These are phyloP conservation scores for Pleurotus tuber-regium DNA, from an alignment of 768 basidiomycete genomes.

Conservation along the genomic window DNA sequence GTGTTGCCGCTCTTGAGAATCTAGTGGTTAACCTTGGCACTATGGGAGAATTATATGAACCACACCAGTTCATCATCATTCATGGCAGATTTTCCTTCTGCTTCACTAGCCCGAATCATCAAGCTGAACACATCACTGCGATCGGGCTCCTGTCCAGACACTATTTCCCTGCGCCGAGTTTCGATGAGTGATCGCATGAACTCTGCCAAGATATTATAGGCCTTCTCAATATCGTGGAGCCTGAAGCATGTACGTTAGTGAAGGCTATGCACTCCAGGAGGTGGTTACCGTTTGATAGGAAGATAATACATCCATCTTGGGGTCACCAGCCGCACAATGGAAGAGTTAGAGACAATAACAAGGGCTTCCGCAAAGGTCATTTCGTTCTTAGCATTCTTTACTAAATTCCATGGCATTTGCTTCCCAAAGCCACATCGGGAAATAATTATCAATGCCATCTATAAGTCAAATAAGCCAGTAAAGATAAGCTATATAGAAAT, in stretches of 20 bases:
- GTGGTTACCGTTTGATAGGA: conserved; percentile 31
- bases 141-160: background rate
- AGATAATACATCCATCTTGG: conserved; percentile 38
- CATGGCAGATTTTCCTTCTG: conserved; percentile 33
- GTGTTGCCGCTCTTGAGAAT: conserved; percentile 43
- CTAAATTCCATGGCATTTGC: conserved; percentile 33
- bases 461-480: too few species aligned
- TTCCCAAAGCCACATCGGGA: conserved; percentile 47
- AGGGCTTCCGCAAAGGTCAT: conserved; percentile 38
- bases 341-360: conserved; percentile 27
- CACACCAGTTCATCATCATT: conserved; percentile 33
- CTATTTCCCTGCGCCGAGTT: conserved; percentile 28
- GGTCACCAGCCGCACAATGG: conserved; percentile 21
- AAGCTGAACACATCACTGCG: conserved; percentile 28
- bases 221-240: conserved; percentile 22
- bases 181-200: conserved; percentile 39
- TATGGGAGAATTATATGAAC: background rate
- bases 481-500: background rate
- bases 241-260: background rate
- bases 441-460: conserved; percentile 43
- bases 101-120: conserved; percentile 43
- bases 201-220: conserved; percentile 24
- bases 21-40: background rate
- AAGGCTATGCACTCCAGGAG: background rate
- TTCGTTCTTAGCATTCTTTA: conserved; percentile 12